A percentile compares a stretch with the other conserved stretches of the same genome.
These are phyloP conservation scores for Xylaria curta DNA, from an alignment of 495 filamentous ascomycete genomes.

Conservation along the genomic window DNA sequence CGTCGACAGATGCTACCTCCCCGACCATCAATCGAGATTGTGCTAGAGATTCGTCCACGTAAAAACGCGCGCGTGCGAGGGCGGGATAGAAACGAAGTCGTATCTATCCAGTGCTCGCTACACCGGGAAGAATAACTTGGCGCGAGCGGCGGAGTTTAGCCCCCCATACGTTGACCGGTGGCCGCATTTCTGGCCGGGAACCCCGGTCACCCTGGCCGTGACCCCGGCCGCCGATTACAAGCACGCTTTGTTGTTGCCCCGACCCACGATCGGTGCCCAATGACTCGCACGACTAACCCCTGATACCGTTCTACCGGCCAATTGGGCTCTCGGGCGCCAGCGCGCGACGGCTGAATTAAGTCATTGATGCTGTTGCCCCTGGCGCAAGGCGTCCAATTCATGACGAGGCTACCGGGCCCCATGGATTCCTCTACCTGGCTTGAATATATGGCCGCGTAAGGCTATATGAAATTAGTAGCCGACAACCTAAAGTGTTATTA, in stretches of 20 bases:
- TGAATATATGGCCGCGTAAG: constrained; percentile 17
- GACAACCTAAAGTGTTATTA: background rate
- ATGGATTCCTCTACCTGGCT: constrained; percentile 2
- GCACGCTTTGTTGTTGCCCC: constrained; percentile 21
- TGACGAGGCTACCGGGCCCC: constrained; percentile 26
- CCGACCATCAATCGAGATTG: constrained; percentile 7
- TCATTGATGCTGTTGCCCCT: constrained; percentile 18
- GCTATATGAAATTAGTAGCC: constrained; percentile 13
- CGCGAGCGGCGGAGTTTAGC: constrained; percentile 19
- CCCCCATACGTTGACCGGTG: constrained; percentile 26
- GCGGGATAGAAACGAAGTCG: constrained; percentile 5
- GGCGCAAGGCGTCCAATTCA: constrained; percentile 22
- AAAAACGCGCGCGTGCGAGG: constrained; percentile 4
- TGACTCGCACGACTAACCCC: constrained; percentile 17
- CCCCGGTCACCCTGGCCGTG: constrained; percentile 24
- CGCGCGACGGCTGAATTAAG: constrained; percentile 22
- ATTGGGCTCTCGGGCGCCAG: constrained; percentile 23
- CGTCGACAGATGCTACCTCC: constrained; percentile 1
- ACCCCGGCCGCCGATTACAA: constrained; percentile 24
- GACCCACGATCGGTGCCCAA: constrained; percentile 29
- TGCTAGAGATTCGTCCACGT: background rate
- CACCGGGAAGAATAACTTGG: constrained; percentile 5
- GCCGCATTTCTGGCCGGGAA: constrained; percentile 25
- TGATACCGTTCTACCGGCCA: constrained; percentile 17
- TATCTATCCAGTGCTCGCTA: constrained; percentile 12